Evolutionary conservation across 768 basidiomycete genomes (phyloP).

Genomic region (Gloeopeniophorella convolvens): DNA sequence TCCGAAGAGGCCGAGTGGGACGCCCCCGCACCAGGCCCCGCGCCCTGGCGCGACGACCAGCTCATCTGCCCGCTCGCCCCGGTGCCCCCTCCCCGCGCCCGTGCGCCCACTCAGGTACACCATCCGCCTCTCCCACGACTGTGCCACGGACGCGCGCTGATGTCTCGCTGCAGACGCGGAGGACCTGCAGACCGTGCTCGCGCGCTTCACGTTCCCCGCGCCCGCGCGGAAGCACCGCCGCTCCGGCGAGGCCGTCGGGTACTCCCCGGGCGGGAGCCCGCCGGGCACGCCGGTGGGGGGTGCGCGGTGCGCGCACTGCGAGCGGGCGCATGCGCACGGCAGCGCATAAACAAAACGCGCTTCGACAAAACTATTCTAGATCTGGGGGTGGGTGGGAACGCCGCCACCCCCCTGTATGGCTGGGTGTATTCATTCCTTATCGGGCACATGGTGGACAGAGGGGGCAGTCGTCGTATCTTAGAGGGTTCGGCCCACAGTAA

Average conservation of each 20-base stretch:
- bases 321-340: not conserved
- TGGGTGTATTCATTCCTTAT: too few species aligned
- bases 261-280: too few species aligned
- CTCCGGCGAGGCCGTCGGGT: constrained; percentile 1
- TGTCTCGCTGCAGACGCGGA: not conserved
- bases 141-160: not conserved
- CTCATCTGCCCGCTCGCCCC: constrained; percentile 12
- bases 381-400: too few species aligned
- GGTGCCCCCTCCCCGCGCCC: not conserved
- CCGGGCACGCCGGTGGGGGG: not conserved
- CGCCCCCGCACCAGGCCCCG: not conserved
- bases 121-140: not conserved
- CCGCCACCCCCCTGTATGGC: too few species aligned
- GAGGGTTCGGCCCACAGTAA: not conserved
- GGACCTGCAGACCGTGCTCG: constrained; percentile 3
- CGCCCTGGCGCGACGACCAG: constrained; percentile 1
- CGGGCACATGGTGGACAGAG: too few species aligned
- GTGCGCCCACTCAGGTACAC: not conserved
- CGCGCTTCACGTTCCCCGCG: constrained; percentile 8
- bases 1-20: constrained; percentile 9
- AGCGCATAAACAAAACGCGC: not conserved
- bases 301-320: constrained; percentile 8
- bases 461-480: not conserved
- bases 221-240: constrained; percentile 4
- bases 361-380: too few species aligned